Conservation (phyloP, 163 green algal species). For the Trebouxiophyceae sp. region DNA sequence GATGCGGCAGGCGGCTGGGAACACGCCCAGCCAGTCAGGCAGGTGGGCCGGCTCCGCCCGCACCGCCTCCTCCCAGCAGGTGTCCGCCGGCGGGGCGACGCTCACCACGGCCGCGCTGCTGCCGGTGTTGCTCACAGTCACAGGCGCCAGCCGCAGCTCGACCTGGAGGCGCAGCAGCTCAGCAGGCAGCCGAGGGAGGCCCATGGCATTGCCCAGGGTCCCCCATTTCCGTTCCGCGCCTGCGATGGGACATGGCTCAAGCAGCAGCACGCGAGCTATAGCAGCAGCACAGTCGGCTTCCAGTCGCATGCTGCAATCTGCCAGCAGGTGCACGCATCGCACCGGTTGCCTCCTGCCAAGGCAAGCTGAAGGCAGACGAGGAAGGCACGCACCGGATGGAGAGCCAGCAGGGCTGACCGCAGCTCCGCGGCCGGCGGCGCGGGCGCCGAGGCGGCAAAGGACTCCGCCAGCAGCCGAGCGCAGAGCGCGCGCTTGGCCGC, state of each 20-base stretch:
- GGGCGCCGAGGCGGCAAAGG: background rate
- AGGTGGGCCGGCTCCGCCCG: background rate
- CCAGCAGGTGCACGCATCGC: background rate
- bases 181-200: background rate
- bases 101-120: slow-evolving; percentile 1
- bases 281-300: background rate
- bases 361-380: background rate
- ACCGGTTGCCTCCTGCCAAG: background rate
- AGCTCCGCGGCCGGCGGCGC: background rate
- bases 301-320: background rate
- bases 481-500: slow-evolving; percentile 6
- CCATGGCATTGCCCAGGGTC: background rate
- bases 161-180: slow-evolving; percentile 1
- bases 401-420: background rate
- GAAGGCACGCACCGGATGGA: background rate
- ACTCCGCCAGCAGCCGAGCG: slow-evolving; percentile 10
- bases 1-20: slow-evolving; percentile 3
- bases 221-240: too few species aligned
- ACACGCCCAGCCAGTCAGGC: slow-evolving; percentile 16
- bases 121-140: slow-evolving; percentile 8
- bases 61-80: background rate
- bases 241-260: too few species aligned
- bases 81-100: background rate
- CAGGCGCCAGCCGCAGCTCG: background rate
- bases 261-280: too few species aligned